A percentile compares a stretch with the other conserved stretches of the same genome.
These are phyloP conservation scores for Fusarium robinianum DNA, from an alignment of 2,329 filamentous ascomycete genomes.

Conservation along the genomic window DNA sequence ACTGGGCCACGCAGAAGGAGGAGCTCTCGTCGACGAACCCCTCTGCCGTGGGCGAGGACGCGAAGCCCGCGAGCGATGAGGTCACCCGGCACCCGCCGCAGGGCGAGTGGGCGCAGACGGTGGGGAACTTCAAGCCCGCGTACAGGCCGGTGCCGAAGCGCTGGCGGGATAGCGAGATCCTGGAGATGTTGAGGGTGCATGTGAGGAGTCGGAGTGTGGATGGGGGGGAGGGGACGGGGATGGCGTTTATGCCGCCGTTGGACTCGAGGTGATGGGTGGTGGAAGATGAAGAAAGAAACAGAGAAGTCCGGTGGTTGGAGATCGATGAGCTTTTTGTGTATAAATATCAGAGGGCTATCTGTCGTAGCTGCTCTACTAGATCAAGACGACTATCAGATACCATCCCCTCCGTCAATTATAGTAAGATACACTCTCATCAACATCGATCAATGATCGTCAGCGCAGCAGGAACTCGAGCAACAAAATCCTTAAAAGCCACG, in stretches of 20 bases:
- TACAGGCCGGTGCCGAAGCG: slow-evolving; percentile 86
- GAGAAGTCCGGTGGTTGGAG: not conserved
- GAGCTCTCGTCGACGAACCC: slow-evolving; percentile 51
- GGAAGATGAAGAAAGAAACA: not conserved
- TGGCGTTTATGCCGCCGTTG: slow-evolving; percentile 63
- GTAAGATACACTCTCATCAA: no score
- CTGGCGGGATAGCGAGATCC: slow-evolving; percentile 83
- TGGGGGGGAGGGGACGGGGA: slow-evolving; percentile 49
- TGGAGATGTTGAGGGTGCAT: slow-evolving; percentile 77
- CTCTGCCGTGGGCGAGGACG: slow-evolving; percentile 30
- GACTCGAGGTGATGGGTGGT: slow-evolving; percentile 15
- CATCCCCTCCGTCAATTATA: no score
- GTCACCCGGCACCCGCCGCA: slow-evolving; percentile 43
- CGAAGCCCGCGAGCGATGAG: slow-evolving; percentile 37
- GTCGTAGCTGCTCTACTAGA: no score
- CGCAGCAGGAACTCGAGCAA: not conserved
- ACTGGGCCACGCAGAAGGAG: slow-evolving; percentile 91
- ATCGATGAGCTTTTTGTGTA: no score
- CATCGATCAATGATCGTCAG: no score
- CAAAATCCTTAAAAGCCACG: not conserved
- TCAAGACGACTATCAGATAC: no score
- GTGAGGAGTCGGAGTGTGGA: slow-evolving; percentile 65
- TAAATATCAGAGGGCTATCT: no score
- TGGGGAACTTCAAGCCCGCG: slow-evolving; percentile 91
- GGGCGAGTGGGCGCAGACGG: slow-evolving; percentile 96